Evolutionary conservation across 495 filamentous ascomycete genomes (phyloP).

Genomic region (Durotheca rogersii): DNA sequence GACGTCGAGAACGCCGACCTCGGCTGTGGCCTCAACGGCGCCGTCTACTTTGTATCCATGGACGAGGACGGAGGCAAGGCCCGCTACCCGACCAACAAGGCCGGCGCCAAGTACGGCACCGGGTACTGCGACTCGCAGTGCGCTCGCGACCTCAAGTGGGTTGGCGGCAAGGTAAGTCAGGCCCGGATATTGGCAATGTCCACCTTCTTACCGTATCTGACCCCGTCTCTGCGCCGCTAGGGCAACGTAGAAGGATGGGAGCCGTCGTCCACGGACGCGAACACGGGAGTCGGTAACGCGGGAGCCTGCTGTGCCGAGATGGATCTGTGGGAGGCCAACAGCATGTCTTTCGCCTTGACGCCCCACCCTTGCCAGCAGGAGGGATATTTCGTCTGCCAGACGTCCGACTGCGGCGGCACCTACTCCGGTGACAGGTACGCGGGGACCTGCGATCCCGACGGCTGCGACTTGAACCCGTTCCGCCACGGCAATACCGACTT

Average conservation of each 20-base stretch:
- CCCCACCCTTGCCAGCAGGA: conserved; percentile 62
- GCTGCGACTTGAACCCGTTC: conserved; percentile 51
- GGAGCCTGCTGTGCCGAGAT: conserved; percentile 73
- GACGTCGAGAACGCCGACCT: conserved; percentile 57
- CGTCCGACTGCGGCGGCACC: conserved; percentile 50
- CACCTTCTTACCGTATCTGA: not conserved
- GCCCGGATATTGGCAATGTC: not conserved
- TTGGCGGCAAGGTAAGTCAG: conserved; percentile 44
- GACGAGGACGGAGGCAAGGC: conserved; percentile 53
- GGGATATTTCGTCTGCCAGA: conserved; percentile 47
- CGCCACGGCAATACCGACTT: conserved; percentile 54
- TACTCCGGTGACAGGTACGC: conserved; percentile 45
- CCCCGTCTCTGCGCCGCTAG: conserved; percentile 15
- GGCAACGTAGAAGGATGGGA: conserved; percentile 62
- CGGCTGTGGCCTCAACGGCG: conserved; percentile 56
- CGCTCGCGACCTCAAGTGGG: conserved; percentile 53
- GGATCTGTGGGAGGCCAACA: conserved; percentile 74
- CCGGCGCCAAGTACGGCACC: conserved; percentile 59
- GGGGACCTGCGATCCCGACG: conserved; percentile 57
- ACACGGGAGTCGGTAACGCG: conserved; percentile 55
- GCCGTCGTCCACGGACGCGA: conserved; percentile 54
- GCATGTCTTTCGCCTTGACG: conserved; percentile 59
- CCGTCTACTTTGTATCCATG: conserved; percentile 60
- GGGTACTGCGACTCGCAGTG: conserved; percentile 62
- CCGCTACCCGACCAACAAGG: conserved; percentile 53